Conservation (phyloP, 2,329 filamentous ascomycete species). For the Fusarium lateritium region DNA sequence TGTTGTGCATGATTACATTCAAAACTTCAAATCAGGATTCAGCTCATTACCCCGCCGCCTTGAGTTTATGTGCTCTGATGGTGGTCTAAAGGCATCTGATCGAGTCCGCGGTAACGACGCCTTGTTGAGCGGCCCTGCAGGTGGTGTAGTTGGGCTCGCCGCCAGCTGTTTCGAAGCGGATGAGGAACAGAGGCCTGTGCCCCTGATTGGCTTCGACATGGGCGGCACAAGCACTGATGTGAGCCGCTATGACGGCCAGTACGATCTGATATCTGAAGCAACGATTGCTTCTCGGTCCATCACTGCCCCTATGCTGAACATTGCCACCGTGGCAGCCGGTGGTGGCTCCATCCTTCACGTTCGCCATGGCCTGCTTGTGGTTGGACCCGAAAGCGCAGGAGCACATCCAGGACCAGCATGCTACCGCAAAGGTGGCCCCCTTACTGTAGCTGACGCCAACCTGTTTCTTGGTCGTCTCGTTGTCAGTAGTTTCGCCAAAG, state of each 20-base stretch:
- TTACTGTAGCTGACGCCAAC: conserved; percentile 81
- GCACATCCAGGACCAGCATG: conserved; percentile 80
- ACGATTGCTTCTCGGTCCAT: conserved; percentile 80
- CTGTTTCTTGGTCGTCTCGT: conserved; percentile 73
- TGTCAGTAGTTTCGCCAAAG: conserved; percentile 73
- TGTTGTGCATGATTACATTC: conserved; percentile 77
- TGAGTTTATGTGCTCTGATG: conserved; percentile 77
- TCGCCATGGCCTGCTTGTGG: conserved; percentile 77
- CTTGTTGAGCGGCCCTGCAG: conserved; percentile 77
- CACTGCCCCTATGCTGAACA: conserved; percentile 79
- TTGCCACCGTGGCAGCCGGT: conserved; percentile 75
- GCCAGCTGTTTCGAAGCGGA: conserved; percentile 75
- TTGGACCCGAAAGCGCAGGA: conserved; percentile 79
- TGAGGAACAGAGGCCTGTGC: conserved; percentile 63
- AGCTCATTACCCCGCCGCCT: conserved; percentile 69
- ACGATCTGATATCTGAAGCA: conserved; percentile 80
- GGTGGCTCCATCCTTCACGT: conserved; percentile 72
- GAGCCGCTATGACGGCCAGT: conserved; percentile 76
- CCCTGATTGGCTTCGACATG: conserved; percentile 58
- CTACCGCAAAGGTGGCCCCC: conserved; percentile 77
- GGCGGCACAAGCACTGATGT: conserved; percentile 82
- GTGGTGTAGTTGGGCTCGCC: conserved; percentile 77
- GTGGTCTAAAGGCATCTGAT: conserved; percentile 64
- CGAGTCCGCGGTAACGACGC: conserved; percentile 75
- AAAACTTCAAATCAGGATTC: conserved; percentile 76